Base-by-base conservation (phyloP, 164 flowering plant genomes). In the Buxus sempervirens region DNA sequence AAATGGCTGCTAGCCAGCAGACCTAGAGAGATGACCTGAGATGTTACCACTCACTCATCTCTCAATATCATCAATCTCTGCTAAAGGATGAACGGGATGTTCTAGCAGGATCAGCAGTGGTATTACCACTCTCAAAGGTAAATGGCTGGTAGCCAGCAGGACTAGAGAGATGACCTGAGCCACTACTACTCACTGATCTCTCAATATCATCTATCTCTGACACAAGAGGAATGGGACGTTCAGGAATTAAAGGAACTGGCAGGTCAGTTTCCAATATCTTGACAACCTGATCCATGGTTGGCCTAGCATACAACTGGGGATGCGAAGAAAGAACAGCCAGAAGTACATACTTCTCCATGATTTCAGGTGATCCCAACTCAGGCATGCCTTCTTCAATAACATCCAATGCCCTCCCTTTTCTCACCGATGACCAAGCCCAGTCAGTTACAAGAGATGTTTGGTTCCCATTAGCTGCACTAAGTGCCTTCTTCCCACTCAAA, bases 211-310 rank as follows among this genome's bases (percentile, higher is more conserved):
- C 80, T 5, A 83, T 73, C 41, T 72, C 73, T 5, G 94, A 77
- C 64, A 79, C 72, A 24, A 90, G 65, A 38, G 98, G 66, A 65
- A 88, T 79, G 16, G 91, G 90, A 7, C 98, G 73, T 32, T 89
- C 96, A 0, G 92, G 92, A 63, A 93, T 85, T 9, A 83, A 58
- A 4, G 97, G 92, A 63, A 90, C 81, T 0, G 87, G 85, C 20
- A 71, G 24, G 54, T 88, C 91, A 2, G 83, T 80, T 70, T 93
- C 98, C 80, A 90, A 63, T 76, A 90, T 84, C 77, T 89, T 90
- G 69, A 89, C 88, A 73, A 93, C 87, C 71, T 87, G 93, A 77
- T 90, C 96, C 97, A 93, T 90, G 0, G 90, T 87, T 56, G 94
- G 98, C 80, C 98, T 77, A 9, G 93, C 93, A 73, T 89, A 85